Evolutionary conservation across 805 yeast genomes (phyloP).

Genomic region (Yarrowia deformans): DNA sequence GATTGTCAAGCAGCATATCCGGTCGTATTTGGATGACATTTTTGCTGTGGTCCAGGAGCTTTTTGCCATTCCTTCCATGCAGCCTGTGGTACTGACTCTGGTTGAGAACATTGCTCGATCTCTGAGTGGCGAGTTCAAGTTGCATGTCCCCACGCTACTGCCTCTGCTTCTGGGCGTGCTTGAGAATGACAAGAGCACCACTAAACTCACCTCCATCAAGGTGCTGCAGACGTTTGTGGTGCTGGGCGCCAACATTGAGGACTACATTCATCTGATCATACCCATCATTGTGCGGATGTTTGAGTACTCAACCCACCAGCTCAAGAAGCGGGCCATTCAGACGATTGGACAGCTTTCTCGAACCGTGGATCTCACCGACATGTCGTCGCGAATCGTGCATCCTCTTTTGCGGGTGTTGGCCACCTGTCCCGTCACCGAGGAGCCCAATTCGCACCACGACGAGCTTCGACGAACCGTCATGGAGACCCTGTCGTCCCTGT

Average conservation of each 20-base stretch:
- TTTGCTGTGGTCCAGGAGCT: slow-evolving; percentile 78
- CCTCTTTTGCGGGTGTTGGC: slow-evolving; percentile 76
- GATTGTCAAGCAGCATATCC: slow-evolving; percentile 87
- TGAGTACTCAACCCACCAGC: slow-evolving; percentile 66
- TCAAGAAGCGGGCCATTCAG: slow-evolving; percentile 77
- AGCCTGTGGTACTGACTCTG: slow-evolving; percentile 77
- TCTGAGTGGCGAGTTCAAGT: slow-evolving; percentile 89
- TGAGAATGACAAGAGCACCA: slow-evolving; percentile 61
- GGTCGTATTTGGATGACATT: slow-evolving; percentile 80
- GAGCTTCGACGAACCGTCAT: slow-evolving; percentile 71
- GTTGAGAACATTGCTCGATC: slow-evolving; percentile 86
- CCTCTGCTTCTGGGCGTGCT: slow-evolving; percentile 78
- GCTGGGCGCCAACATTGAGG: slow-evolving; percentile 88
- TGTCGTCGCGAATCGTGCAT: slow-evolving; percentile 90
- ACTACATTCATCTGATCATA: slow-evolving; percentile 83
- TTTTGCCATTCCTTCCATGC: slow-evolving; percentile 67
- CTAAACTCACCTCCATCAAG: slow-evolving; percentile 63
- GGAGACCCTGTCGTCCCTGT: slow-evolving; percentile 75
- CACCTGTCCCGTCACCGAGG: slow-evolving; percentile 42
- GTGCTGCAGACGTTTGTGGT: slow-evolving; percentile 84
- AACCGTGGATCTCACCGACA: slow-evolving; percentile 75
- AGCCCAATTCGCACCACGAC: slow-evolving; percentile 52
- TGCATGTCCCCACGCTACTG: slow-evolving; percentile 77
- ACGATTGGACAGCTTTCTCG: slow-evolving; percentile 83
- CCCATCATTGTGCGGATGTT: slow-evolving; percentile 84